Evolutionary conservation across 352 stramenopile genomes (phyloP).

Genomic region (Aphanomyces invadans): DNA sequence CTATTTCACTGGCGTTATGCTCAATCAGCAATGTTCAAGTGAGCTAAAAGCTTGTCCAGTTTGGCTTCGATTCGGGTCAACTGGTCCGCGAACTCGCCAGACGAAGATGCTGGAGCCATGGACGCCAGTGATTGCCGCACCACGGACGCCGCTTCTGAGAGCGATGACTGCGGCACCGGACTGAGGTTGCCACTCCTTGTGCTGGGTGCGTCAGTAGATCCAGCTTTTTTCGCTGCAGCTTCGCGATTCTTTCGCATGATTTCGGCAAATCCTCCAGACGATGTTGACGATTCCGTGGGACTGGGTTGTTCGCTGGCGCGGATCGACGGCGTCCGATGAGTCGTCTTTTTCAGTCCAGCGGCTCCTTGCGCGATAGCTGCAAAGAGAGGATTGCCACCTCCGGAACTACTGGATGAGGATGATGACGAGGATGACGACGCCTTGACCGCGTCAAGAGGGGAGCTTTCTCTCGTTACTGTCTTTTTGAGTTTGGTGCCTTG

Average conservation of each 20-base stretch:
- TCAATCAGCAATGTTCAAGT: slow-evolving; percentile 78
- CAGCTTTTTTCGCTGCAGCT: slow-evolving; percentile 53
- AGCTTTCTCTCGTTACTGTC: slow-evolving; percentile 62
- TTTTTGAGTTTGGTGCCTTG: slow-evolving; percentile 69
- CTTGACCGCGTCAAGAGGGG: slow-evolving; percentile 40
- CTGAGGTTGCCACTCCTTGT: slow-evolving; percentile 18
- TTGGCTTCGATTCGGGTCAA: slow-evolving; percentile 76
- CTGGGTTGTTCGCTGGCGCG: background rate
- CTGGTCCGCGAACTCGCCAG: slow-evolving; percentile 41
- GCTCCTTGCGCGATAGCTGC: slow-evolving; percentile 14
- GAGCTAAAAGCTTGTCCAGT: slow-evolving; percentile 84
- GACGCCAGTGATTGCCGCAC: slow-evolving; percentile 12
- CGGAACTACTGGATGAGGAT: slow-evolving; percentile 12
- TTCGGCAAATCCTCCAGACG: slow-evolving; percentile 60
- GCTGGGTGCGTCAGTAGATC: background rate
- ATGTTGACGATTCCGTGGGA: background rate
- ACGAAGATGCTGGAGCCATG: background rate
- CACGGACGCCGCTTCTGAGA: slow-evolving; percentile 34
- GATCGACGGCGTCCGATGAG: background rate
- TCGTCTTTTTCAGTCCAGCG: slow-evolving; percentile 18
- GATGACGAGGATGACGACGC: slow-evolving; percentile 6
- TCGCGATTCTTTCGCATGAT: slow-evolving; percentile 88
- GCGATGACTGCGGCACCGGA: slow-evolving; percentile 19
- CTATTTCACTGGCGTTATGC: no score
- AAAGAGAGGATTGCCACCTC: slow-evolving; percentile 25